Evolutionary conservation across 2,329 filamentous ascomycete species (phyloP).

Genomic region (Penicillium sp.): DNA sequence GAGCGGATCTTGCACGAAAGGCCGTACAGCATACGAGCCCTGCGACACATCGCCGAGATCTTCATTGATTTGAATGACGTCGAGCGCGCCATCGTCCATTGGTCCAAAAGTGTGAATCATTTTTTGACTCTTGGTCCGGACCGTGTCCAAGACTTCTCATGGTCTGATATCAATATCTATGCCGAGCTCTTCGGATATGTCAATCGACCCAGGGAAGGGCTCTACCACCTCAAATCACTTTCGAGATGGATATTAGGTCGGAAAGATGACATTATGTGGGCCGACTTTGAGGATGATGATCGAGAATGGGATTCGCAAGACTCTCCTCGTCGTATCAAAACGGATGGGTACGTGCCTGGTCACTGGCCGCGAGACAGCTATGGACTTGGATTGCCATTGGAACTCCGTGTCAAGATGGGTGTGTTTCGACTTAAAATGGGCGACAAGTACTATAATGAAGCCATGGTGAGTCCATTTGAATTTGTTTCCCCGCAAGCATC

Average conservation of each 20-base stretch:
- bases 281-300: constrained; percentile 64
- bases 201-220: constrained; percentile 58
- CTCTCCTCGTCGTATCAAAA: constrained; percentile 56
- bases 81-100: constrained; percentile 45
- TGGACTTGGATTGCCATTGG: constrained; percentile 67
- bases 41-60: constrained; percentile 53
- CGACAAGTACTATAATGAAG: constrained; percentile 59
- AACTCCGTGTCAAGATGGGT: constrained; percentile 77
- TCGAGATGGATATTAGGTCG: constrained; percentile 79
- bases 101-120: constrained; percentile 48
- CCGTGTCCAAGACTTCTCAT: constrained; percentile 49
- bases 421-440: constrained; percentile 71
- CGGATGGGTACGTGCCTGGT: constrained; percentile 55
- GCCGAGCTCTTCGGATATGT: constrained; percentile 69
- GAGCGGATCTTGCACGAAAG: constrained; percentile 49
- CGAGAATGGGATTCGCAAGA: constrained; percentile 81
- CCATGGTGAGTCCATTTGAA: constrained; percentile 52
- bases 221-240: constrained; percentile 63
- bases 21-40: constrained; percentile 49
- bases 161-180: constrained; percentile 82
- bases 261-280: constrained; percentile 69
- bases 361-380: constrained; percentile 56
- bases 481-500: no score
- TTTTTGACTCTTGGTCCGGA: constrained; percentile 42
- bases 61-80: constrained; percentile 49